Evolutionary conservation across 805 yeast genomes (phyloP), one percentile per base, ranked within the genome.

Genomic region (Candida krabiensis): DNA sequence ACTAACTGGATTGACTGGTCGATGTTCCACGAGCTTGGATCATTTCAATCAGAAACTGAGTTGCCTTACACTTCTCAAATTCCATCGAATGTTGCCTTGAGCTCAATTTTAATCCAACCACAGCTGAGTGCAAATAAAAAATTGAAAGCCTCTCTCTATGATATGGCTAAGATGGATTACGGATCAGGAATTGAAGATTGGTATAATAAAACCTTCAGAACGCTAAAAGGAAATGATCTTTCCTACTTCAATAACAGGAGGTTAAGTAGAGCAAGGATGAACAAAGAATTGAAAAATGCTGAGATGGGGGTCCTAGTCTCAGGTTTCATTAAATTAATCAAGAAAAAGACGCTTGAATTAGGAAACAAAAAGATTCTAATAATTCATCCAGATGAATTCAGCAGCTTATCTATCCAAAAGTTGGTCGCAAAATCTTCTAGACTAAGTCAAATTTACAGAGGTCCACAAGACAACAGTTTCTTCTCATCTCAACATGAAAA

Each of bases 1-100:
- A 58, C 61, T 0, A 83, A 86, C 11, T 77, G 83, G 76, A 44
- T 61, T 33, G 61, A 60, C 37, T 60, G 64, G 66, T 41, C 46
- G 17, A 54, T 44, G 29, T 61, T 56, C 45, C 55, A 56, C 4
- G 40, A 46, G 9, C 25, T 61, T 12, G 66, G 65, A 1, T 35
- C 41, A 4, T 61, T 56, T 35, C 49, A 46, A 5, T 35, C 41
- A 3, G 47, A 38, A 1, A 36, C 39, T 12, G 56, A 52, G 19
- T 19, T 60, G 11, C 58, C 63, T 5, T 31, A 35, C 8, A 29
- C 45, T 3, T 50, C 44, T 16, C 32, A 38, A 21, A 38, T 55
- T 12, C 51, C 63, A 0, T 22, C 43, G 4, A 49, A 56, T 35
- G 56, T 54, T 25, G 47, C 44, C 4, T 25, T 56, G 2, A 52